These are phyloP conservation scores for Hordeum pubiflorum DNA, from an alignment of 202 grass and related monocot genomes.

Conservation along the genomic window DNA sequence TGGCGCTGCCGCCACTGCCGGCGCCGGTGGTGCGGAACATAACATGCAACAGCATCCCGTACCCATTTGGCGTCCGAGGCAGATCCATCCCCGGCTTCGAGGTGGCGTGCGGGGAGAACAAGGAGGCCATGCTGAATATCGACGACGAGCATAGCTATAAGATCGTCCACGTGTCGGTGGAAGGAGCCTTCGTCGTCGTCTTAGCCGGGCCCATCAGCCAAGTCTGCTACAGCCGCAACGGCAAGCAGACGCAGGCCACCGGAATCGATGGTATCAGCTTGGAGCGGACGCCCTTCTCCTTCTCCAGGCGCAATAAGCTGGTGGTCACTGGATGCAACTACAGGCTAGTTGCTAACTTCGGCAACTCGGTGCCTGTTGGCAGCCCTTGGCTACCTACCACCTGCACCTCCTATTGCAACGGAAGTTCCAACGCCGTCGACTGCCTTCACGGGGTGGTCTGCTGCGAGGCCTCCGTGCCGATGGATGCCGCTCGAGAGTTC, in stretches of 20 bases:
- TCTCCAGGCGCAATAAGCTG: constrained; percentile 31
- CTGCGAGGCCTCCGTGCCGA: neutral
- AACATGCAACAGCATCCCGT: neutral
- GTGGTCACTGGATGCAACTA: constrained; percentile 17
- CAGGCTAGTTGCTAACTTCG: neutral
- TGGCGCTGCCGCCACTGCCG: neutral
- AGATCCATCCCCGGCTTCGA: neutral
- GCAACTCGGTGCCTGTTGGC: neutral
- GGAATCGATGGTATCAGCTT: neutral
- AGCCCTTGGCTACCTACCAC: too few species aligned
- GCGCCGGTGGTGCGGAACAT: neutral
- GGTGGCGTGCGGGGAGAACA: neutral
- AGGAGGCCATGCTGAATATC: constrained; percentile 5
- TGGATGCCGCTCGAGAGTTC: neutral
- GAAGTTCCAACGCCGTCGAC: neutral
- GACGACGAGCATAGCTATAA: neutral
- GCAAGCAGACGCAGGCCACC: neutral
- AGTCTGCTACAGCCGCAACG: constrained; percentile 4
- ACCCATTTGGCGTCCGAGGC: neutral
- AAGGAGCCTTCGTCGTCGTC: neutral
- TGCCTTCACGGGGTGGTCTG: neutral
- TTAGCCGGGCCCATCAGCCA: neutral
- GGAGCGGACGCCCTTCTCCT: constrained; percentile 28
- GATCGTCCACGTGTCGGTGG: neutral
- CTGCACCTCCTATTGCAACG: neutral